phyloP scores from a whole-genome alignment of 192 early-diverging fungal genomes.

The Mortierella antarctica region DNA sequence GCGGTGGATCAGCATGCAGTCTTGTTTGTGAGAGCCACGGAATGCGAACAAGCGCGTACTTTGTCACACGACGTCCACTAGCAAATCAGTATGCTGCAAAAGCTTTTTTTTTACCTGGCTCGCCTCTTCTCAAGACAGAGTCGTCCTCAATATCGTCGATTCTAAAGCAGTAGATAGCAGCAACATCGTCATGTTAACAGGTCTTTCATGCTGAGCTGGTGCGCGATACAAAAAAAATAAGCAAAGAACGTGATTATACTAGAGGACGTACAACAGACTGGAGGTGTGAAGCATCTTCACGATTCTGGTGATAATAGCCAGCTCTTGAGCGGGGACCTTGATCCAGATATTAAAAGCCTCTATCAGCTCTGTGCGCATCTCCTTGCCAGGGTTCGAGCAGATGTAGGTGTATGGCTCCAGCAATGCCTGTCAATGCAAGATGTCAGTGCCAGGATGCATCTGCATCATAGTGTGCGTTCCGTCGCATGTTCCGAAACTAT shows the following conservation, averaged over 20 bases:
- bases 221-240: no score
- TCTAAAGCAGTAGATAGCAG: slow-evolving; percentile 42
- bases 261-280: slow-evolving; percentile 78
- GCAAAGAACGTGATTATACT: no score
- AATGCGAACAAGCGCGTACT: neutral
- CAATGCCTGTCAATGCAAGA: slow-evolving; percentile 67
- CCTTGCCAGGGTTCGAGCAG: slow-evolving; percentile 87
- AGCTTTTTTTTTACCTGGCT: slow-evolving; percentile 60
- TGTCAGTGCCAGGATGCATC: no score
- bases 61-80: neutral
- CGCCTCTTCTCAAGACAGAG: slow-evolving; percentile 87
- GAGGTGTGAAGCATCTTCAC: slow-evolving; percentile 97
- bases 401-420: slow-evolving; percentile 96
- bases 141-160: slow-evolving; percentile 98
- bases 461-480: no score
- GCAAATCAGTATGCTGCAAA: neutral
- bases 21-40: neutral
- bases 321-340: slow-evolving; percentile 71
- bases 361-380: slow-evolving; percentile 91
- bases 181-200: neutral
- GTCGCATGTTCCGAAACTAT: no score
- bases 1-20: neutral
- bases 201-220: neutral
- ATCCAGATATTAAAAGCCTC: slow-evolving; percentile 94
- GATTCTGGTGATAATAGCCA: slow-evolving; percentile 80